Conservation (phyloP, 768 basidiomycete genomes). For the Epithele typhae region DNA sequence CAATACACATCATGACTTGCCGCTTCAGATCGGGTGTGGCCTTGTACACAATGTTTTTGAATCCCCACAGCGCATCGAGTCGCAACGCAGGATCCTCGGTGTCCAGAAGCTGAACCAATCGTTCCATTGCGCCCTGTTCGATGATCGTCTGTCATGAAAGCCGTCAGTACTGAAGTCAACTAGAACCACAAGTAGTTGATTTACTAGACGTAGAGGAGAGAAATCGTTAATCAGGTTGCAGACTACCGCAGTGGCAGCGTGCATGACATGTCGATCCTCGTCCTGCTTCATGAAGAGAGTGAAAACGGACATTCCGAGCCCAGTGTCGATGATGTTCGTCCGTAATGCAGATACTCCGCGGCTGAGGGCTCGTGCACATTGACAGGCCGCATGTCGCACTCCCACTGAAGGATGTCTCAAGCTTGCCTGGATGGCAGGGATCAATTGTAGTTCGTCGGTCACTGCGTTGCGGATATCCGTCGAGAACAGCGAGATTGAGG, state of each 20-base stretch:
- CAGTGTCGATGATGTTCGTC: conserved; percentile 82
- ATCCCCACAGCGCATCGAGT: conserved; percentile 77
- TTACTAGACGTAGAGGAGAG: conserved; percentile 70
- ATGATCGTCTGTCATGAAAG: conserved; percentile 48
- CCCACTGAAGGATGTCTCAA: conserved; percentile 63
- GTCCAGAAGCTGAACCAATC: conserved; percentile 56
- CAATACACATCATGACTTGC: conserved; percentile 62
- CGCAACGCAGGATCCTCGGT: conserved; percentile 52
- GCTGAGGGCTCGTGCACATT: conserved; percentile 76
- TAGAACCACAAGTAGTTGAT: no score
- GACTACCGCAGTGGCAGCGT: conserved; percentile 67
- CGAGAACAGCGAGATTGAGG: conserved; percentile 66
- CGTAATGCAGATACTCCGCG: conserved; percentile 76
- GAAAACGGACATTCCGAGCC: conserved; percentile 70
- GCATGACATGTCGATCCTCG: conserved; percentile 67
- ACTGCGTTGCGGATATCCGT: conserved; percentile 69
- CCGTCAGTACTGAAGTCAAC: background rate
- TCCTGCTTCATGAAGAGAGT: conserved; percentile 48
- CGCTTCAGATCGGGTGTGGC: conserved; percentile 56
- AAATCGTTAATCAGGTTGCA: conserved; percentile 88
- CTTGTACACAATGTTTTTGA: conserved; percentile 79
- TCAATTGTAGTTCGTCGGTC: conserved; percentile 52
- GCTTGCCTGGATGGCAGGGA: conserved; percentile 49
- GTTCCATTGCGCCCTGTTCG: conserved; percentile 59
- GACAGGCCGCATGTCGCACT: conserved; percentile 83